A percentile compares a stretch with the other conserved stretches of the same genome.
phyloP scores from a whole-genome alignment of 148 eudicot genomes.

The Camellia granthamiana region DNA sequence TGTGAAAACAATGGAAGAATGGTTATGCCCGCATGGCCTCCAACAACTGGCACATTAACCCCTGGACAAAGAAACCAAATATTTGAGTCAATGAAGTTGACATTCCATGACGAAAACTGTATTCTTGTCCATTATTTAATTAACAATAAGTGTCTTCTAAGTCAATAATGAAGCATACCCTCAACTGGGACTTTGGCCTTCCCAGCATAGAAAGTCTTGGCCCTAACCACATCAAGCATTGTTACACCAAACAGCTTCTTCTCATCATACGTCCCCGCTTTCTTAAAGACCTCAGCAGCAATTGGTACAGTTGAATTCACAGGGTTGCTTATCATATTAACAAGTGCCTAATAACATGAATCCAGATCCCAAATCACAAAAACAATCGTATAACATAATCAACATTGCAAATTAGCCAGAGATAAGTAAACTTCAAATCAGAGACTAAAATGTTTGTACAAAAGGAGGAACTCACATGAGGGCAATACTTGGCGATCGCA shows the following conservation, averaged over 20 bases:
- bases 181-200: constrained; percentile 66
- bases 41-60: constrained; percentile 92
- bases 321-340: constrained; percentile 92
- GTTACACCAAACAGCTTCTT: constrained; percentile 93
- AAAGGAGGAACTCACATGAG: constrained; percentile 52
- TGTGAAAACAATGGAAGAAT: constrained; percentile 96
- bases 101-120: not conserved
- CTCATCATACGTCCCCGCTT: constrained; percentile 84
- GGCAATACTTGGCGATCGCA: constrained; percentile 85
- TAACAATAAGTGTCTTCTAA: not conserved
- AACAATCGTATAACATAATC: not conserved
- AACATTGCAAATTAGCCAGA: not conserved
- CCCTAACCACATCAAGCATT: constrained; percentile 90
- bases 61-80: constrained; percentile 36
- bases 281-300: constrained; percentile 95
- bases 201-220: constrained; percentile 89
- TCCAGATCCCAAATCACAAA: constrained; percentile 14
- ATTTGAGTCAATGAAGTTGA: not conserved
- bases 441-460: not conserved
- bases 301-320: constrained; percentile 94
- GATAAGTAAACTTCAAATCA: not conserved
- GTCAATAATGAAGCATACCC: constrained; percentile 31
- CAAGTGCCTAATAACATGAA: constrained; percentile 59
- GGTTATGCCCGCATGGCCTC: constrained; percentile 97
- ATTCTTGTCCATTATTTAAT: too few relatives aligned